phyloP scores from a whole-genome alignment of 495 filamentous ascomycete genomes.

The Xylaria curta region DNA sequence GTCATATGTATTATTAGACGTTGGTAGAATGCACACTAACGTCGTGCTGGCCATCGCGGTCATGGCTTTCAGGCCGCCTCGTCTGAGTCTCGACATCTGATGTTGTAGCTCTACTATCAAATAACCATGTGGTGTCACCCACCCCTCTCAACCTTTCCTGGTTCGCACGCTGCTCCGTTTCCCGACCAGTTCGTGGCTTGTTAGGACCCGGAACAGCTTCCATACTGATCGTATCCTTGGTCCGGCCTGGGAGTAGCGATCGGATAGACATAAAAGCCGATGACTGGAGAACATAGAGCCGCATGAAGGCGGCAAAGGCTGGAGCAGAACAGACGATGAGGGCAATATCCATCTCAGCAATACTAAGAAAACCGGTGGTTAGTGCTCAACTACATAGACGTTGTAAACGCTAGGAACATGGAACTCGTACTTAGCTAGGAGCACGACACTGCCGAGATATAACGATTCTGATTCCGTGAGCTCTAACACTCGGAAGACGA shows the following conservation, averaged over 20 bases:
- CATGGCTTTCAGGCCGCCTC: background rate
- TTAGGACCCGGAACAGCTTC: background rate
- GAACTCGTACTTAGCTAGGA: background rate
- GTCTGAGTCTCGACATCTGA: background rate
- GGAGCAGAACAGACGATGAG: background rate
- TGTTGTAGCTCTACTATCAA: background rate
- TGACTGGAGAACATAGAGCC: background rate
- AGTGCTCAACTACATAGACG: background rate
- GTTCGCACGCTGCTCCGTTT: background rate
- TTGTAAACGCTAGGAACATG: background rate
- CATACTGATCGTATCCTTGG: background rate
- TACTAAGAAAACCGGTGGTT: background rate
- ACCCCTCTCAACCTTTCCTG: background rate
- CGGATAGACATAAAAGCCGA: background rate
- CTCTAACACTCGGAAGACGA: background rate
- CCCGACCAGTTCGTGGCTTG: background rate
- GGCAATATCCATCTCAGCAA: background rate
- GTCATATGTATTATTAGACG: background rate
- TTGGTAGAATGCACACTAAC: too few species aligned
- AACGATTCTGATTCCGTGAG: background rate
- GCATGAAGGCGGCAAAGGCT: background rate
- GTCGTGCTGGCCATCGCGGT: background rate
- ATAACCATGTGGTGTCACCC: background rate
- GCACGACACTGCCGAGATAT: background rate
- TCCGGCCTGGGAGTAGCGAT: background rate